These are phyloP conservation scores for Hemileccinum impolitum DNA, from an alignment of 768 basidiomycete genomes.

Conservation along the genomic window DNA sequence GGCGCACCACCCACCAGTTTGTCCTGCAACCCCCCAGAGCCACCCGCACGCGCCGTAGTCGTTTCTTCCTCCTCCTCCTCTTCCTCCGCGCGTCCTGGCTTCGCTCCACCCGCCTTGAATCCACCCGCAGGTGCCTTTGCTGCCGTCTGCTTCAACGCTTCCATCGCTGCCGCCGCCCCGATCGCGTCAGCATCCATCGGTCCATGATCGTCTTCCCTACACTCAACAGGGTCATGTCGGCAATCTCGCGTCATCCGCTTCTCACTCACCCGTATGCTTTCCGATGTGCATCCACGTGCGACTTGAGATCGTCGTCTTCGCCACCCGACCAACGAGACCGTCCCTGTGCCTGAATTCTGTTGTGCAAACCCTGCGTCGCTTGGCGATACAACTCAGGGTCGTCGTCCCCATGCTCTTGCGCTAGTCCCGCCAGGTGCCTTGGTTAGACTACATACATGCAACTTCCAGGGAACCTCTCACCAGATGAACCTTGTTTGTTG, in stretches of 20 bases:
- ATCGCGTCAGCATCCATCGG: conserved; percentile 28
- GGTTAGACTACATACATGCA: conserved; percentile 5
- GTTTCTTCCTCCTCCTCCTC: conserved; percentile 11
- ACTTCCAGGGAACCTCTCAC: not conserved
- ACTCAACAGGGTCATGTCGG: not conserved
- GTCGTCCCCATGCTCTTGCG: conserved; percentile 10
- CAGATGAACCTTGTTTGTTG: conserved; percentile 2
- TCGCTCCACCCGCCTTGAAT: conserved; percentile 7
- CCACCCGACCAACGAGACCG: conserved; percentile 5
- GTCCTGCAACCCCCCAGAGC: conserved; percentile 24
- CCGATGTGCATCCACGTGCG: conserved; percentile 26
- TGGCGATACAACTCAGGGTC: conserved; percentile 19
- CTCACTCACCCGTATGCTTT: conserved; percentile 31
- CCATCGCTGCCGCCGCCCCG: conserved; percentile 30
- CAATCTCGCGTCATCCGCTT: not conserved
- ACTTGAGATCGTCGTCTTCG: conserved; percentile 12
- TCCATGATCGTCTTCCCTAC: conserved; percentile 17
- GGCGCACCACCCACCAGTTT: conserved; percentile 23
- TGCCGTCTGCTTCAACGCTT: conserved; percentile 29
- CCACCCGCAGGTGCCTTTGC: conserved; percentile 18
- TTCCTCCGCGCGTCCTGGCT: not conserved
- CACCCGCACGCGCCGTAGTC: conserved; percentile 3
- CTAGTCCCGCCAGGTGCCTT: conserved; percentile 15
- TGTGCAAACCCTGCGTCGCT: conserved; percentile 23
- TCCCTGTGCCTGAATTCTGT: conserved; percentile 17